Evolutionary conservation across 192 early-diverging fungal species (phyloP), one percentile per base, ranked within the genome.

Genomic region (Polychytrium aggregatum): DNA sequence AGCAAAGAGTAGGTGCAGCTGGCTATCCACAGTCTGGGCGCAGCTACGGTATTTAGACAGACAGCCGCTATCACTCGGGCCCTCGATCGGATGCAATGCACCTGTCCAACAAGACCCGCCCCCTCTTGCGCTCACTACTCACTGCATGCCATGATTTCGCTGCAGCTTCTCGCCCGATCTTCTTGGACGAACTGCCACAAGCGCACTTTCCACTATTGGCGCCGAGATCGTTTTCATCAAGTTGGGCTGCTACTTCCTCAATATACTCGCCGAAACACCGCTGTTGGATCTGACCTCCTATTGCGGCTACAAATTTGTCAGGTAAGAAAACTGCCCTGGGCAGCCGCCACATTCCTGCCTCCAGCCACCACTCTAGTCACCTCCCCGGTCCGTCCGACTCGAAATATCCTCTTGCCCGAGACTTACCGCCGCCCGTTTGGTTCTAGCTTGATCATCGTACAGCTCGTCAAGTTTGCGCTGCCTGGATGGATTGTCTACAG

Each of bases 281-380:
- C 78, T 91, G 16, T 52, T 93, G 54, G 92, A 98, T 55, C 63
- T 94, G 37, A 55, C 94, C 51, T 81, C 85, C 11, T 95, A 87
- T 48, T 82, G 82, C 55, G 88, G 92, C 4, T 98, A 98, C 70
- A 95, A 94, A 69, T 98, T 92, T 80, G 81, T 98, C 25, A 79
- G 84, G 71, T 78, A 48, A 41, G 65, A 50, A 11, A 9, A 36
- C 0, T 11, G 43, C 31, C 44, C 16, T 52, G 26, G 44, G 17
- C 27, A 34, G 21, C 25, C 14, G 13, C 3, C 17, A 31, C 27
- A 44, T 13, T 59, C 39, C 17, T 0, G 20, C 22, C 50, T 36
- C 33, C 21, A n/a, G n/a, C n/a, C n/a, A n/a, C n/a, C n/a, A n/a
- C n/a, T n/a, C n/a, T n/a, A n/a, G n/a, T n/a, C 14, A 60, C 3